Percentiles rank a stretch among this genome's conserved stretches.
Evolutionary conservation across 371 early-diverging fungal genomes (phyloP).

Genomic region (Mortierella polycephala): DNA sequence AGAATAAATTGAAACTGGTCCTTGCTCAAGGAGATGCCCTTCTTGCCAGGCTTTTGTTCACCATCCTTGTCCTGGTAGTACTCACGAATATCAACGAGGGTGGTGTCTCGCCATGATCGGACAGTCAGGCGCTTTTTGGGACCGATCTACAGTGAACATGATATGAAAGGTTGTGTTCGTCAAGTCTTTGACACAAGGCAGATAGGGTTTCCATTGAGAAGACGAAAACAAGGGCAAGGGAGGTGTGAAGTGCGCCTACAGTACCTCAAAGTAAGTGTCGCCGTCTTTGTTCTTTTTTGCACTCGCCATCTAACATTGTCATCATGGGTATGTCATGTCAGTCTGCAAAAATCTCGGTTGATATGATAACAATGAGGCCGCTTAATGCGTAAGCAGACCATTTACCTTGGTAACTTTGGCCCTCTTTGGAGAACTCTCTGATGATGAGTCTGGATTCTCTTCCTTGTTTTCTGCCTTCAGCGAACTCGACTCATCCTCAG

Average conservation of each 20-base stretch:
- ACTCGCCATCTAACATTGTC: not conserved
- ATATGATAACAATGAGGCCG: too few species aligned
- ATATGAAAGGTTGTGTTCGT: too few species aligned
- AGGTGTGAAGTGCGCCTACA: too few species aligned
- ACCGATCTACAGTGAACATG: constrained; percentile 17
- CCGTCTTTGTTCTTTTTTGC: constrained; percentile 7
- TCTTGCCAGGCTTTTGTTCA: constrained; percentile 19
- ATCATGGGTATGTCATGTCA: too few species aligned
- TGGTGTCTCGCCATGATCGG: constrained; percentile 15
- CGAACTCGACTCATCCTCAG: too few species aligned
- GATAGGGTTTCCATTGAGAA: not conserved
- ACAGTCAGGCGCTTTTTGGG: constrained; percentile 24
- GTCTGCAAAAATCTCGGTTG: too few species aligned
- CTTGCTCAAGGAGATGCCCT: constrained; percentile 28
- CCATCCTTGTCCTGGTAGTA: constrained; percentile 23
- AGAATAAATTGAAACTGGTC: constrained; percentile 24
- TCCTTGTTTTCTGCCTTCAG: too few species aligned
- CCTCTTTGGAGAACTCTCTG: not conserved
- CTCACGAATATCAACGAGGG: constrained; percentile 27
- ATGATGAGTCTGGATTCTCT: too few species aligned
- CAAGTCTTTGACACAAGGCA: too few species aligned
- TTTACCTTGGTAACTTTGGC: constrained; percentile 4
- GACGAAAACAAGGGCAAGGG: too few species aligned
- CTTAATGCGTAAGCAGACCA: too few species aligned
- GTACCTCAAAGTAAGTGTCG: constrained; percentile 20